Evolutionary conservation across 2,329 filamentous ascomycete species (phyloP), one percentile per base, ranked within the genome.

Genomic region (Hyphodiscus sp.): DNA sequence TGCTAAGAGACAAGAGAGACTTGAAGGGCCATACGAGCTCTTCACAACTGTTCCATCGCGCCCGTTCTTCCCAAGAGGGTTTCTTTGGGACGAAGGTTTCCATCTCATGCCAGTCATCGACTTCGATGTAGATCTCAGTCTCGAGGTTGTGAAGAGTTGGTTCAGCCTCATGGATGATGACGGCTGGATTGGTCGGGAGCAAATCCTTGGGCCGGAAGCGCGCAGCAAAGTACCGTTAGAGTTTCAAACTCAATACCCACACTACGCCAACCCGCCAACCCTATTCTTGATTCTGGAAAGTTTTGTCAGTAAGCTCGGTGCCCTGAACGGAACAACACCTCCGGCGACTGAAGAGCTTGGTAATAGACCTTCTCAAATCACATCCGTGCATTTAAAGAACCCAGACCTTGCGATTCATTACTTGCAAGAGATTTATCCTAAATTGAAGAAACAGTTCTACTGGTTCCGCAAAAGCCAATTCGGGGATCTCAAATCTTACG

Each of bases 31-130:
- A 1, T 89, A 86, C 51, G 89, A 96, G 69, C 80, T 99, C 2
- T 97, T 91, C 68, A 95, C 91, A 7, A 89, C 85, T 63, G 86
- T 97, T 53, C 94, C 94, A 0, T 97, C 92, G 9, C 79, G 94
- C 4, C 89, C 94, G 0, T 99, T 99, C 75, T 99, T 99, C 72
- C 94, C 94, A 1, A 81, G 94, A 57, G 94, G 94, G 0, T 99
- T 99, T 69, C 77, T 97, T 3, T 99, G 94, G 94, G 94, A 99
- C 64, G 94, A 99, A 70, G 94, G 94, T 0, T 99, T 97, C 72
- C 94, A 99, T 66, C 76, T 99, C 38, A 76, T 96, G 47, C 91
- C 91, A 1, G 85, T 99, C 51, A 80, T 90, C 19, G 92, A 99
- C 61, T 99, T 91, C 88, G 94, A 99, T 68, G 82, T 91, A 50